phyloP scores from a whole-genome alignment of 148 eudicot genomes.

The Diospyros lotus region DNA sequence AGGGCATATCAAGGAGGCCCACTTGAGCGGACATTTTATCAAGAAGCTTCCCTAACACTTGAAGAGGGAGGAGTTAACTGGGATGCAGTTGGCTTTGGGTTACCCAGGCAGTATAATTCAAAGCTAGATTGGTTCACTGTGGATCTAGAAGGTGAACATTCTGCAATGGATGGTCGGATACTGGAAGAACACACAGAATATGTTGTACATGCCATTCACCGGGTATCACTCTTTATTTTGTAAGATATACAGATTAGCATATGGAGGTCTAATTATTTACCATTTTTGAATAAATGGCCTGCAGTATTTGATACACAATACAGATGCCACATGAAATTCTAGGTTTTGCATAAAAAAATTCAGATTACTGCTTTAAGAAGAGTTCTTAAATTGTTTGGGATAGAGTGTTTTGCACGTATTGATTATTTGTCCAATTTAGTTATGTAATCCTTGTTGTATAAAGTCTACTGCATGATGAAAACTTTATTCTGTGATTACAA shows the following conservation, averaged over 20 bases:
- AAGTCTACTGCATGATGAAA: no score
- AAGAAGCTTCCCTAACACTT: constrained; percentile 51
- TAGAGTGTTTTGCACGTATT: not conserved
- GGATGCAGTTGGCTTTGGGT: constrained; percentile 37
- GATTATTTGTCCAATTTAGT: not conserved
- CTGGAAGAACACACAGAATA: constrained; percentile 92
- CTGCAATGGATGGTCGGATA: constrained; percentile 97
- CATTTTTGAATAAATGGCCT: constrained; percentile 3
- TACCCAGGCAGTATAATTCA: constrained; percentile 61
- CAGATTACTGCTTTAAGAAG: not conserved
- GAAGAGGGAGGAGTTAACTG: constrained; percentile 38
- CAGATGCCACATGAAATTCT: no score
- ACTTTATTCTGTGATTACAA: not conserved
- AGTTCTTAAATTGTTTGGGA: not conserved
- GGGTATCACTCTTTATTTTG: constrained; percentile 51
- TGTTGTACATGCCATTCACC: constrained; percentile 93
- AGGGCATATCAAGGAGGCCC: constrained; percentile 95
- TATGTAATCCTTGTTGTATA: not conserved
- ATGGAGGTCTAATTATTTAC: constrained; percentile 7
- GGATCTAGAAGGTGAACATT: constrained; percentile 97
- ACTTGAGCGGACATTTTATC: constrained; percentile 55
- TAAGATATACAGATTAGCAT: not conserved
- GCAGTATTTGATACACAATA: no score
- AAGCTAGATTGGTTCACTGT: constrained; percentile 95
- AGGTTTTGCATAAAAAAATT: no score